Base-by-base conservation (phyloP, 176 grass and related monocot genomes). In the Bonia amplexicaulis region DNA sequence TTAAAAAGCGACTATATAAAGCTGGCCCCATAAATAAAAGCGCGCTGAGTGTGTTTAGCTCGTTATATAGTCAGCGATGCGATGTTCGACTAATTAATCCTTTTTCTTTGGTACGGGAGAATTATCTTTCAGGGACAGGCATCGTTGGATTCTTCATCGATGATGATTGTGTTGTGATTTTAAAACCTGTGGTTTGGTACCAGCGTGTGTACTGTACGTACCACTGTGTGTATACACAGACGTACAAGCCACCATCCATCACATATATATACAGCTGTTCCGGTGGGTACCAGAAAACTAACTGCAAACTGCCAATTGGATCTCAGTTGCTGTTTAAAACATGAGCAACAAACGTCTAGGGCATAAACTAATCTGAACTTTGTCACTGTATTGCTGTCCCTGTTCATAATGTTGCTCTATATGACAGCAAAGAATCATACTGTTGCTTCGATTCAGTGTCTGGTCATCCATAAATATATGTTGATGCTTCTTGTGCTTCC, bases 131-230 rank as follows among this genome's bases (percentile, higher is more conserved):
- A 66, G 39, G 39, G 42, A 48, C 17, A 83, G 29, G 41, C 69
- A 84, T 84, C 54, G 60, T 83, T 84, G 69, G 80, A 84, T 84
- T 84, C 61, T 90, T 83, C 68, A 84, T 91, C 64, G 26, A 62
- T 23, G 69, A 84, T 70, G 85, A 84, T 53, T 69, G 45, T 74
- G 69, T 74, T 60, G 10, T 20, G 48, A 68, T 90, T 86, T 83
- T 44, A 66, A 42, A 72, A 71, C 64, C 40, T 57, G 25, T 64
- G 45, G 63, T 72, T 85, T 53, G 62, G 46, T 37, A 35, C 41
- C 42, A 62, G 13, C 35, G 31, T 20, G 44, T 64, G 60, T 8
- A 51, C 13, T 79, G 58, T 25, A 14, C 57, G 58, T 25, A 20
- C 57, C 65, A 77, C 49, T 69, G 51, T 82, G 20, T 60, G 31